Conservation (phyloP, 2,329 filamentous ascomycete genomes). For the Stachybotrys echinatus region DNA sequence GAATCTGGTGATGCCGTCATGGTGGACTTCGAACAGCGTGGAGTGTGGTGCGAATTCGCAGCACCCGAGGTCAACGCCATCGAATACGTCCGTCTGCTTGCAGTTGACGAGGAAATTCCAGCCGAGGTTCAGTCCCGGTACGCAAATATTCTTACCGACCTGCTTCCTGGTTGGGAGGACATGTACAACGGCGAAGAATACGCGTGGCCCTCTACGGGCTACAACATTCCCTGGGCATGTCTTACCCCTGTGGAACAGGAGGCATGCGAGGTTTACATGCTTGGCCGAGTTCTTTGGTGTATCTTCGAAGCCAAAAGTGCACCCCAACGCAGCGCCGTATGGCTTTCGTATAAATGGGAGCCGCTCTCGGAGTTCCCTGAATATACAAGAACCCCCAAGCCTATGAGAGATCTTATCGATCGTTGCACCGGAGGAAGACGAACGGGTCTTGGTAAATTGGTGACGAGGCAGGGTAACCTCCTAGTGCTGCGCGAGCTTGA, state of each 20-base stretch:
- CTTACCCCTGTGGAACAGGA: slow-evolving; percentile 48
- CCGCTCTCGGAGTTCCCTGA: slow-evolving; percentile 51
- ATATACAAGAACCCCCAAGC: slow-evolving; percentile 40
- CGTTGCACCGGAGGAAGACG: slow-evolving; percentile 45
- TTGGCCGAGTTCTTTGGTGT: slow-evolving; percentile 57
- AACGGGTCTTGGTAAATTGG: slow-evolving; percentile 34
- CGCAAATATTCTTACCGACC: slow-evolving; percentile 29
- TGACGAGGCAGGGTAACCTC: slow-evolving; percentile 39
- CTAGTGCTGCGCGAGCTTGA: slow-evolving; percentile 36
- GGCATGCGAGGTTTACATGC: slow-evolving; percentile 56
- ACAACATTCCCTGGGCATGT: slow-evolving; percentile 52
- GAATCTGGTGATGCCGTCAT: slow-evolving; percentile 42
- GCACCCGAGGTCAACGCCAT: slow-evolving; percentile 55
- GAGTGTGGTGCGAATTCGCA: slow-evolving; percentile 58
- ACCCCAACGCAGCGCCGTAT: slow-evolving; percentile 50
- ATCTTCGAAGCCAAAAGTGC: slow-evolving; percentile 56
- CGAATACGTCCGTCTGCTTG: slow-evolving; percentile 52
- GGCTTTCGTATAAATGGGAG: slow-evolving; percentile 55
- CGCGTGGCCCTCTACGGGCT: slow-evolving; percentile 41
- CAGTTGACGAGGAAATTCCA: slow-evolving; percentile 41
- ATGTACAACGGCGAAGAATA: slow-evolving; percentile 37
- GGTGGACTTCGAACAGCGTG: slow-evolving; percentile 59
- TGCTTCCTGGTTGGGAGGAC: slow-evolving; percentile 42
- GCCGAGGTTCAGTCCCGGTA: slow-evolving; percentile 34
- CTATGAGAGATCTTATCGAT: slow-evolving; percentile 42